A percentile compares a stretch with the other conserved stretches of the same genome.
These are phyloP conservation scores for Tricholoma furcatifolium DNA, from an alignment of 768 basidiomycete genomes.

Conservation along the genomic window DNA sequence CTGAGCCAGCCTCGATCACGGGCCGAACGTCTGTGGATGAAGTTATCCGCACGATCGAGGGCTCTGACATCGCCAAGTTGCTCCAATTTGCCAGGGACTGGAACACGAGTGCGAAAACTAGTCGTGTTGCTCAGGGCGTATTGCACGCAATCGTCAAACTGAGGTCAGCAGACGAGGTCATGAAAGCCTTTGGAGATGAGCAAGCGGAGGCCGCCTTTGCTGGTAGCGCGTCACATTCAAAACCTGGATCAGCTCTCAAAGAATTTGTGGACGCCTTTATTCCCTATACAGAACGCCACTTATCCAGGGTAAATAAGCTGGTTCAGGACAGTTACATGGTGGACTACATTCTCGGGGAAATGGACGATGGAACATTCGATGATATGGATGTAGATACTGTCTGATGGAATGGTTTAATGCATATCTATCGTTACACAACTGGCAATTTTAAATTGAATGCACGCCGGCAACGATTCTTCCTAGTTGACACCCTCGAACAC, in stretches of 20 bases:
- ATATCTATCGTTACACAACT: not conserved
- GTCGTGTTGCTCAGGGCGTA: conserved; percentile 79
- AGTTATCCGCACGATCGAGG: conserved; percentile 70
- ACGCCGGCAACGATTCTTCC: conserved; percentile 37
- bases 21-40: conserved; percentile 76
- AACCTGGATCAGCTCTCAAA: conserved; percentile 42
- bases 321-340: conserved; percentile 96
- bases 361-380: conserved; percentile 78
- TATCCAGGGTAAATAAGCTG: conserved; percentile 78
- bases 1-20: conserved; percentile 46
- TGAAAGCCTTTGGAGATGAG: conserved; percentile 58
- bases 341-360: conserved; percentile 85
- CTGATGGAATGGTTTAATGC: conserved; percentile 3
- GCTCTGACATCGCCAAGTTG: conserved; percentile 76
- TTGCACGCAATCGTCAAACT: conserved; percentile 81
- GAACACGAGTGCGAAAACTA: conserved; percentile 94
- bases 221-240: conserved; percentile 15
- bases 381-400: conserved; percentile 43
- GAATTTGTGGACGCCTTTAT: conserved; percentile 85
- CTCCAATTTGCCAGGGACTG: conserved; percentile 84
- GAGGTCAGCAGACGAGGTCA: conserved; percentile 71
- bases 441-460: not conserved
- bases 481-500: conserved; percentile 65
- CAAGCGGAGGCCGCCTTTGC: conserved; percentile 30
- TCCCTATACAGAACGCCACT: conserved; percentile 94